Base-by-base conservation (phyloP, 805 yeast genomes). In the Candida hispaniensis region DNA sequence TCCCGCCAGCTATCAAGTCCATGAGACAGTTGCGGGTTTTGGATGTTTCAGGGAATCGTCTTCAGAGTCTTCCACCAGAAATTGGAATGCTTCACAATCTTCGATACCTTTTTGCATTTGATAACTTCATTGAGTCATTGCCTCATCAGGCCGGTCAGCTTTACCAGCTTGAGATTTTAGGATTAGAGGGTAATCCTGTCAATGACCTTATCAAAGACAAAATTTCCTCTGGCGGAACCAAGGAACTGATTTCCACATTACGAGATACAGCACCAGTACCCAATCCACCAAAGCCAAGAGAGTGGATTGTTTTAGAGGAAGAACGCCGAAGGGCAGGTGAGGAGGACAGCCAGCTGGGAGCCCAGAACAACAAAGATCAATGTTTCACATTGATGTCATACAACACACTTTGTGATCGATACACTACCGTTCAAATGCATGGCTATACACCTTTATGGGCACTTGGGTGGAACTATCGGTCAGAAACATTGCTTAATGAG, bases 381-480 rank as follows among this genome's bases (percentile, higher is more conserved):
- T 51, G 69, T 4, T 85, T 91, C 55, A 78, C 94, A 1, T 61
- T 86, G 29, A 67, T 83, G 69, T 74, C 85, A 22, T 88, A 85
- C 62, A 91, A 91, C 60, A 82, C 93, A 2, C 64, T 91, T 54
- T 91, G 98, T 57, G 97, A 88, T 54, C 91, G 80, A 55, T 88
- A 88, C 60, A 96, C 97, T 2, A 83, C 95, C 3, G 70, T 91
- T 13, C 79, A 75, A 54, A 68, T 88, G 78, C 91, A 82, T 58
- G 88, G 80, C 49, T 88, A 81, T 54, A 85, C 97, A 1, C 97
- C 97, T 14, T 73, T 93, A 2, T 91, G 98, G 97, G 99, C 97
- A 2, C 67, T 91, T 43, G 73, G 75, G 35, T 88, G 97, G 97
- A 79, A 79, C 8, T 85, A 77, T 58, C 78, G 99, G 58, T 72